These are phyloP conservation scores for Thielaviopsis populi DNA, from an alignment of 2,329 filamentous ascomycete species.

Conservation along the genomic window DNA sequence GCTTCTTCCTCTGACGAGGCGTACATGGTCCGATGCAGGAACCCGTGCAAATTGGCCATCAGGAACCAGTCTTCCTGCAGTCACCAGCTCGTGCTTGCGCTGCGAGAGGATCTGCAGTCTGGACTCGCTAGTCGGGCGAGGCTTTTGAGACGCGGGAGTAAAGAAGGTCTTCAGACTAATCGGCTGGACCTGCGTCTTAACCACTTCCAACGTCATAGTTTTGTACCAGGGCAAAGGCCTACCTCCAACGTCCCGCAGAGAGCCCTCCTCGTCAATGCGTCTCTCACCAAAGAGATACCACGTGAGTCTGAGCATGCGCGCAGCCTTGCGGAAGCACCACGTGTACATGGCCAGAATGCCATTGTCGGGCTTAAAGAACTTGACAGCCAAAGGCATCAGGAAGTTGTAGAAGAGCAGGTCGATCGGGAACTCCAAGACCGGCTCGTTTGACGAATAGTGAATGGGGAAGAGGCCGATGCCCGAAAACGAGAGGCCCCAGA, in stretches of 20 bases:
- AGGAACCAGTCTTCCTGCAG: constrained; percentile 32
- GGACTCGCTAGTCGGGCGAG: background rate
- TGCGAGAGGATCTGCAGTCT: background rate
- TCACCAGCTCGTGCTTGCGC: background rate
- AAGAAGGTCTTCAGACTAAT: constrained; percentile 26
- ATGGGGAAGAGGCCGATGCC: constrained; percentile 68
- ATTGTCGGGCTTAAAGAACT: constrained; percentile 71
- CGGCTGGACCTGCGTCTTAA: constrained; percentile 33
- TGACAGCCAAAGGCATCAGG: constrained; percentile 74
- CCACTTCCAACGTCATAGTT: constrained; percentile 25
- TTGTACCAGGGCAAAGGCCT: constrained; percentile 29
- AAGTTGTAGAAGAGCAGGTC: constrained; percentile 96
- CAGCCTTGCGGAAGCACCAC: constrained; percentile 92
- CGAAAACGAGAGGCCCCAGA: constrained; percentile 67
- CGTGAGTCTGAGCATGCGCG: constrained; percentile 62
- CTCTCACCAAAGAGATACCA: constrained; percentile 88
- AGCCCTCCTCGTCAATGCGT: constrained; percentile 65
- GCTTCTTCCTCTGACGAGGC: constrained; percentile 67
- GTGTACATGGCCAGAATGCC: constrained; percentile 72
- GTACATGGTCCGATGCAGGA: constrained; percentile 89
- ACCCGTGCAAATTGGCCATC: constrained; percentile 77
- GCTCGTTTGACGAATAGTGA: constrained; percentile 84
- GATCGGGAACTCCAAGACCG: constrained; percentile 83
- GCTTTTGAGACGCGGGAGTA: background rate
- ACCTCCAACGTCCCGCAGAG: constrained; percentile 27